These are phyloP conservation scores for Syzygium syzygioides DNA, from an alignment of 441 rosid species.

Conservation along the genomic window DNA sequence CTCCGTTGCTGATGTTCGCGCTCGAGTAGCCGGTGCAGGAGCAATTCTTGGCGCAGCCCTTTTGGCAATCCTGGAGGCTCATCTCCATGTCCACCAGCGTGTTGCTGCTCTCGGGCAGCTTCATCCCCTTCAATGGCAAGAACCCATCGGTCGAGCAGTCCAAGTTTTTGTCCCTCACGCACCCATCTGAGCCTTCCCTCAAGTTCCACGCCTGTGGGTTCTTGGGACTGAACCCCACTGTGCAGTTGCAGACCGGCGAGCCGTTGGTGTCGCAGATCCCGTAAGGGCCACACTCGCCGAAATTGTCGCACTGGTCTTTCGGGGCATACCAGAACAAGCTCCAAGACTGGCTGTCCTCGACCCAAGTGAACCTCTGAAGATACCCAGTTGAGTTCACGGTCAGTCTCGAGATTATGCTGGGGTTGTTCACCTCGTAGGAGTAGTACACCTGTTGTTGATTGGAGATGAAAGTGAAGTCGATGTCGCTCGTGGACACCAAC, in stretches of 20 bases:
- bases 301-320: constrained; percentile 69
- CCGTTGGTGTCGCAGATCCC: constrained; percentile 59
- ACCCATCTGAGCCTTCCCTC: constrained; percentile 66
- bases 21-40: constrained; percentile 63
- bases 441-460: constrained; percentile 38
- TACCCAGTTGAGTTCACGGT: constrained; percentile 33
- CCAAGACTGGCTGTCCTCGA: constrained; percentile 39
- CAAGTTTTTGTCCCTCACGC: constrained; percentile 42
- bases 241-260: constrained; percentile 71
- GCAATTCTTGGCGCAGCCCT: constrained; percentile 46
- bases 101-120: constrained; percentile 52
- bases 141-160: constrained; percentile 48
- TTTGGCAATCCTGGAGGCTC: constrained; percentile 43
- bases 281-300: constrained; percentile 45
- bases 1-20: constrained; percentile 38
- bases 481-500: constrained; percentile 41
- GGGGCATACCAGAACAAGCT: constrained; percentile 67
- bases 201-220: constrained; percentile 51
- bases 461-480: constrained; percentile 35
- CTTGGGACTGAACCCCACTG: constrained; percentile 50
- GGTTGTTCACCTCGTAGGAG: constrained; percentile 23
- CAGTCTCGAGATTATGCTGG: constrained; percentile 39
- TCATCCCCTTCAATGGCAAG: constrained; percentile 39
- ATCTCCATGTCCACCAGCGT: constrained; percentile 36
- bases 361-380: constrained; percentile 58